These are phyloP conservation scores for Trametes meyenii DNA, from an alignment of 768 basidiomycete genomes.

Conservation along the genomic window DNA sequence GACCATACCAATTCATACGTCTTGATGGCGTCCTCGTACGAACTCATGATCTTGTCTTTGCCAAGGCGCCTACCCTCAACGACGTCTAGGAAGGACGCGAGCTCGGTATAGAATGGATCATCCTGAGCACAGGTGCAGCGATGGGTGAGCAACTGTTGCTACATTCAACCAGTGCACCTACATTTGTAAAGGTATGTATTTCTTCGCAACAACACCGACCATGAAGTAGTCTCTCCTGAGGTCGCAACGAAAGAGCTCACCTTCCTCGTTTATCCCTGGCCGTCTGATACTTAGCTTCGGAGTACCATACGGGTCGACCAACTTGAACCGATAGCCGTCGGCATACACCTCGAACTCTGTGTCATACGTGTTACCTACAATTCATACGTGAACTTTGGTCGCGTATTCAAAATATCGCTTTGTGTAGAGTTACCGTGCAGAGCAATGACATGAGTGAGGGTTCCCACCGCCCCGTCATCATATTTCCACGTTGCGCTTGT, in stretches of 20 bases:
- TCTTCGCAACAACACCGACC: conserved; percentile 37
- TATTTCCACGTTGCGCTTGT: conserved; percentile 51
- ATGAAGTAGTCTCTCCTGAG: too few relatives aligned
- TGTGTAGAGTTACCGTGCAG: conserved; percentile 43
- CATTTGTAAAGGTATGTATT: conserved; percentile 37
- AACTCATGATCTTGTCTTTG: conserved; percentile 37
- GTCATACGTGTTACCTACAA: conserved; percentile 40
- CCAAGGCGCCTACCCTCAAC: conserved; percentile 35
- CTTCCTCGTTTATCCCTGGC: conserved; percentile 30
- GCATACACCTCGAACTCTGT: conserved; percentile 51
- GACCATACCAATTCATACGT: conserved; percentile 41
- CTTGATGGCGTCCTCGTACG: conserved; percentile 45
- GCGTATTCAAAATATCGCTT: neutral
- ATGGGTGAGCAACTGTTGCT: too few relatives aligned
- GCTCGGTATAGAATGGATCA: conserved; percentile 25
- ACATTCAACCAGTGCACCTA: neutral
- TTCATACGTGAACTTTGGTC: neutral
- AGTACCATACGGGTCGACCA: conserved; percentile 49
- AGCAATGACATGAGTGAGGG: conserved; percentile 50
- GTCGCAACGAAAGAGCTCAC: conserved; percentile 2
- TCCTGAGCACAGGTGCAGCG: conserved; percentile 4
- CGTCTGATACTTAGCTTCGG: conserved; percentile 48
- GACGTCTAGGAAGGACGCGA: conserved; percentile 37
- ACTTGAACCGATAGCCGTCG: conserved; percentile 45
- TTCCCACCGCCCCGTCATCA: conserved; percentile 46